These are phyloP conservation scores for Arabis alpina DNA, from an alignment of 345 rosid species.

Conservation along the genomic window DNA sequence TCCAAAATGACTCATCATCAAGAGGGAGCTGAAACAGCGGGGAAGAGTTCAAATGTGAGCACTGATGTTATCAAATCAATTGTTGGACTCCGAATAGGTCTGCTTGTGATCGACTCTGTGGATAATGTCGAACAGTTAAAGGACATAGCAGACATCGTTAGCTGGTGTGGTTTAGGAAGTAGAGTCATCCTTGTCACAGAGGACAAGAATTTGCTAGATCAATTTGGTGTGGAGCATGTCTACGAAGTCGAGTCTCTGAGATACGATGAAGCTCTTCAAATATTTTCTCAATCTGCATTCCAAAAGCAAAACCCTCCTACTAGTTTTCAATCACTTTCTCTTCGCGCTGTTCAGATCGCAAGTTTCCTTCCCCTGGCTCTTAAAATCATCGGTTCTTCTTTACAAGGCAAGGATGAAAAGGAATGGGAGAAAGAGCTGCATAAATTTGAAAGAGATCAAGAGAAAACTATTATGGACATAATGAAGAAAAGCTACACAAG, in stretches of 20 bases:
- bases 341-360: conserved; percentile 8
- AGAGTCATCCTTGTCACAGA: conserved; percentile 24
- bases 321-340: conserved; percentile 14
- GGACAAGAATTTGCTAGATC: conserved; percentile 9
- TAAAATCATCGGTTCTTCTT: conserved; percentile 19
- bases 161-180: conserved; percentile 23
- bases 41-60: no score
- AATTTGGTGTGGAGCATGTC: background rate
- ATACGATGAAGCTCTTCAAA: conserved; percentile 24
- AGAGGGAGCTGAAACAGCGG: background rate
- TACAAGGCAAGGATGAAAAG: background rate
- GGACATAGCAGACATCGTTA: conserved; percentile 1
- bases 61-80: background rate
- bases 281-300: conserved; percentile 15
- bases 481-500: conserved; percentile 5
- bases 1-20: background rate
- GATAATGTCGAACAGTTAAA: conserved; percentile 12
- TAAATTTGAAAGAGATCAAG: conserved; percentile 5
- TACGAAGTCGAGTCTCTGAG: conserved; percentile 24
- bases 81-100: background rate
- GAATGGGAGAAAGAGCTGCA: conserved; percentile 5
- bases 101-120: conserved; percentile 17
- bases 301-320: background rate
- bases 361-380: conserved; percentile 14
- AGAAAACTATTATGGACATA: conserved; percentile 1